Evolutionary conservation across 345 rosid species (phyloP).

Genomic region (Salix viminalis): DNA sequence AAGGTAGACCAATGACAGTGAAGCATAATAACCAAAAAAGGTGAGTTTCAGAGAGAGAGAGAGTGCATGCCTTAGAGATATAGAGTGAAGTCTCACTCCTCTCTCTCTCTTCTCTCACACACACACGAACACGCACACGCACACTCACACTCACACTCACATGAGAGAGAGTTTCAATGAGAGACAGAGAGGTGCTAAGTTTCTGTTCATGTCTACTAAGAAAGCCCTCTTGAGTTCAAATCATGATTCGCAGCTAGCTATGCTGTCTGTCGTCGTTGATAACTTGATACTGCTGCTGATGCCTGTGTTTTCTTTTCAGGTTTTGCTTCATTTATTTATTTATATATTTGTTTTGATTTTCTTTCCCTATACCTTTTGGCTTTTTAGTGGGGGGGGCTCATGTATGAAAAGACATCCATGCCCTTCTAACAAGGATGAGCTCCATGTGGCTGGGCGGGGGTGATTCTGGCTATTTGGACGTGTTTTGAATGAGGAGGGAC

Average conservation of each 20-base stretch:
- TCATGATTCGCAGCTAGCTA: conserved; percentile 24
- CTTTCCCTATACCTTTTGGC: background rate
- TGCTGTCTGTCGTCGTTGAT: background rate
- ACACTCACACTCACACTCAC: background rate
- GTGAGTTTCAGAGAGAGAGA: conserved; percentile 15
- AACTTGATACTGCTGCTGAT: no score
- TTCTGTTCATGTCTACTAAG: conserved; percentile 27
- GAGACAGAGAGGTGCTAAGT: conserved; percentile 47
- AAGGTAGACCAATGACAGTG: conserved; percentile 25
- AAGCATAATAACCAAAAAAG: conserved; percentile 33
- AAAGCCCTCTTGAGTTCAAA: conserved; percentile 14
- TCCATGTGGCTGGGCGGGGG: background rate
- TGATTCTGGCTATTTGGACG: background rate
- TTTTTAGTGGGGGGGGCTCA: background rate
- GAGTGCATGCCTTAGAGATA: conserved; percentile 27
- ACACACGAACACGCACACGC: background rate
- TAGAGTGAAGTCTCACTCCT: background rate
- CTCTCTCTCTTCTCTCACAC: background rate
- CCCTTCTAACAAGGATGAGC: background rate
- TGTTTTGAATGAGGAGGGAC: background rate
- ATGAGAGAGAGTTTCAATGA: conserved; percentile 9
- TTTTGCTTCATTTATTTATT: background rate
- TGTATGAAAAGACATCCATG: conserved; percentile 15
- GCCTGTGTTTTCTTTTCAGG: background rate
- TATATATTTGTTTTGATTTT: background rate